Conservation (phyloP, 192 early-diverging fungal species). For the Kickxella alabastrina region DNA sequence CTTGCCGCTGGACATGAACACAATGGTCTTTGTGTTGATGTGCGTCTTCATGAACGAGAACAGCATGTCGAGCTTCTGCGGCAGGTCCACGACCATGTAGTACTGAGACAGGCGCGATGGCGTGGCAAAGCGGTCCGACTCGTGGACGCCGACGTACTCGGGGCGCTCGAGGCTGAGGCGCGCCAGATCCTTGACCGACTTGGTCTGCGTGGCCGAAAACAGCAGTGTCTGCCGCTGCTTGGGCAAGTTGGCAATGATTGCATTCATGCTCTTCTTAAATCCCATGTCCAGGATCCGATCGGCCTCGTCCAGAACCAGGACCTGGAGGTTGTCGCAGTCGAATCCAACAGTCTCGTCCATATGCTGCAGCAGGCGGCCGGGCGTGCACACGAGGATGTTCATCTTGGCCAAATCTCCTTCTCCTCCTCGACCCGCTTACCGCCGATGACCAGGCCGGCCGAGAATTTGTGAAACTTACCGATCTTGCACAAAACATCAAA, state of each 20-base stretch:
- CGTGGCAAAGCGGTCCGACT: slow-evolving; percentile 73
- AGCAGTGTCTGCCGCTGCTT: slow-evolving; percentile 84
- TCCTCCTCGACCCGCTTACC: slow-evolving; percentile 85
- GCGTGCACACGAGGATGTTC: slow-evolving; percentile 82
- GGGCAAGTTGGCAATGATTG: slow-evolving; percentile 81
- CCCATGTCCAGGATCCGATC: slow-evolving; percentile 85
- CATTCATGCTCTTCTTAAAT: slow-evolving; percentile 79
- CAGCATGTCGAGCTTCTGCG: slow-evolving; percentile 91
- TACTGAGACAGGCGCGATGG: slow-evolving; percentile 80
- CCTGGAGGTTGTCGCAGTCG: slow-evolving; percentile 71
- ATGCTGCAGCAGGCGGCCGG: slow-evolving; percentile 80
- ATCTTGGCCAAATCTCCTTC: slow-evolving; percentile 67
- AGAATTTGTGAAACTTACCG: slow-evolving; percentile 69
- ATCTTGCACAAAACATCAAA: slow-evolving; percentile 81
- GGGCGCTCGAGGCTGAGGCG: slow-evolving; percentile 84
- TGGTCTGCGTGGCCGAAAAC: slow-evolving; percentile 98
- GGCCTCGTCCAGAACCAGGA: slow-evolving; percentile 79
- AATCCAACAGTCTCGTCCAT: slow-evolving; percentile 94
- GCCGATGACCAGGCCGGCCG: slow-evolving; percentile 94
- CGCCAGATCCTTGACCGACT: slow-evolving; percentile 91
- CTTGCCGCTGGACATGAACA: slow-evolving; percentile 95
- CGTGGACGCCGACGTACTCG: slow-evolving; percentile 94
- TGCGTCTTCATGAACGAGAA: slow-evolving; percentile 96
- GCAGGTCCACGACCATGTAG: slow-evolving; percentile 78
- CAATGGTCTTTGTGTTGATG: slow-evolving; percentile 79